Evolutionary conservation across 2,329 filamentous ascomycete genomes (phyloP).

Genomic region (Xylogone sp.): DNA sequence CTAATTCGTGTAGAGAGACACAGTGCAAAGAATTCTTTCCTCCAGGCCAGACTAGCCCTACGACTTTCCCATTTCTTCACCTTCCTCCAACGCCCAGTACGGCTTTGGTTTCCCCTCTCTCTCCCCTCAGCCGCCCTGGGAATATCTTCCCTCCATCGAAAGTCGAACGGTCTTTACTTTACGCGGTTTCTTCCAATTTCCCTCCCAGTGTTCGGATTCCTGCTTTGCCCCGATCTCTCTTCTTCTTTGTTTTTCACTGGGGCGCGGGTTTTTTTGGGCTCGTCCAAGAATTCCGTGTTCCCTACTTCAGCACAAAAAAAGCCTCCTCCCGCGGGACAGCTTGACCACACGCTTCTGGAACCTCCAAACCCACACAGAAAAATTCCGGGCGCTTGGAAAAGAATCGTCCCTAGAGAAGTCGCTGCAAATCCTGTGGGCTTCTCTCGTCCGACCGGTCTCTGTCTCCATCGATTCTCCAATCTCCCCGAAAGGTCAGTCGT

Average conservation of each 20-base stretch:
- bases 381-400: background rate
- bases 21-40: background rate
- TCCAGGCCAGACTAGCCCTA: background rate
- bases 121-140: background rate
- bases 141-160: background rate
- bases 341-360: too few species aligned
- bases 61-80: background rate
- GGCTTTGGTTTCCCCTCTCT: background rate
- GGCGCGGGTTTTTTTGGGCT: too few species aligned
- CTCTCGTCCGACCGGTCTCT: background rate
- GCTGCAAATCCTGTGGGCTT: background rate
- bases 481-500: background rate
- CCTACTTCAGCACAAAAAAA: too few species aligned
- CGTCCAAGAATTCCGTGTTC: too few species aligned
- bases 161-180: too few species aligned
- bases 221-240: too few species aligned
- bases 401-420: background rate
- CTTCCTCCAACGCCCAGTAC: background rate
- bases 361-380: too few species aligned
- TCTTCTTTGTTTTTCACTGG: too few species aligned
- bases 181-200: too few species aligned
- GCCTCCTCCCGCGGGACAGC: too few species aligned
- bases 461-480: background rate
- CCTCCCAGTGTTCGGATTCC: too few species aligned
- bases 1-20: background rate